Conservation (phyloP, 495 filamentous ascomycete genomes). For the Evansstolkia leycettana region DNA sequence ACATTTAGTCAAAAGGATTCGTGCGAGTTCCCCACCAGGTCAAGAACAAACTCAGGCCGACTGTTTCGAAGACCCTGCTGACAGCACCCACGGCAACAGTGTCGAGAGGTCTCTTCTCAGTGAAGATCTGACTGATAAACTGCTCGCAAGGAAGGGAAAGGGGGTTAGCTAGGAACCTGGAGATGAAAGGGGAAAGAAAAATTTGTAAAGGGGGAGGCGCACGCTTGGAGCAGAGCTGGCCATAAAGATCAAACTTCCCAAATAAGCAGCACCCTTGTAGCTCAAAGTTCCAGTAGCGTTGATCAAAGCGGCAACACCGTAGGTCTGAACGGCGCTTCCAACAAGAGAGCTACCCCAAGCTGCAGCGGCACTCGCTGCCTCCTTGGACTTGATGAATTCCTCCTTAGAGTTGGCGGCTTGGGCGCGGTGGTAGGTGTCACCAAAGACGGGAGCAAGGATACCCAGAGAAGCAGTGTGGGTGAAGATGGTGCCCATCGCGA, state of each 20-base stretch:
- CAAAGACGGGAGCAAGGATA: conserved; percentile 81
- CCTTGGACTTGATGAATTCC: conserved; percentile 88
- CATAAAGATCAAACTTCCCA: conserved; percentile 82
- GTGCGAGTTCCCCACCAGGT: conserved; percentile 97
- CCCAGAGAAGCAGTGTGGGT: conserved; percentile 75
- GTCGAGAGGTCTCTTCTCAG: conserved; percentile 84
- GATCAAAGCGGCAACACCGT: conserved; percentile 89
- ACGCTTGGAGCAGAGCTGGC: conserved; percentile 81
- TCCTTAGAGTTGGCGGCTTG: conserved; percentile 89
- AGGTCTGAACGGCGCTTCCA: conserved; percentile 82
- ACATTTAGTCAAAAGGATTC: conserved; percentile 62
- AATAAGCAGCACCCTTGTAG: conserved; percentile 94
- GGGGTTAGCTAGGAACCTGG: neutral
- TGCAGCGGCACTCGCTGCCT: conserved; percentile 74
- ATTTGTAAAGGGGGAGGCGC: no score
- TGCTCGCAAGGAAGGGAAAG: conserved; percentile 16
- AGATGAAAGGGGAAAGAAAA: neutral
- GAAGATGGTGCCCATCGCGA: conserved; percentile 90
- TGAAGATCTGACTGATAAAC: conserved; percentile 76
- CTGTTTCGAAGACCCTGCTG: conserved; percentile 80
- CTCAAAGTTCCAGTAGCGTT: conserved; percentile 87
- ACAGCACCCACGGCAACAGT: conserved; percentile 75
- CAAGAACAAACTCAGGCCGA: conserved; percentile 81
- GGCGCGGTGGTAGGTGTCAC: conserved; percentile 88
- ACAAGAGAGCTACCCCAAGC: conserved; percentile 84